Evolutionary conservation across 2,329 filamentous ascomycete species (phyloP).

Genomic region (Trichoderma aggressivum): DNA sequence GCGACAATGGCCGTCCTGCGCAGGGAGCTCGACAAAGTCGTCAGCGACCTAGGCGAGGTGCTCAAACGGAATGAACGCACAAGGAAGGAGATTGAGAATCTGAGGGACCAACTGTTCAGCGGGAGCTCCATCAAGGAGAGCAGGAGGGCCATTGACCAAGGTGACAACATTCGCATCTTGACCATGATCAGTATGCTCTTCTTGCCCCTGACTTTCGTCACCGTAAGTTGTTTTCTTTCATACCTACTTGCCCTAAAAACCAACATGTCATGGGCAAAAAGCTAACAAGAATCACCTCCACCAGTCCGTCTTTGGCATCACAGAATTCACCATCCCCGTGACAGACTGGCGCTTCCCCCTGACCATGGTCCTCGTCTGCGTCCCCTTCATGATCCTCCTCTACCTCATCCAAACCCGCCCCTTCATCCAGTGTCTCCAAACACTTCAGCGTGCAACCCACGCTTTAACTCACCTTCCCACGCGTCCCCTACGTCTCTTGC

Average conservation of each 20-base stretch:
- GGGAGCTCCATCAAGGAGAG: constrained; percentile 62
- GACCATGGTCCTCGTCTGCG: constrained; percentile 64
- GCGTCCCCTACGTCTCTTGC: neutral
- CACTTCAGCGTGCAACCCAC: neutral
- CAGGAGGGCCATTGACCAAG: constrained; percentile 60
- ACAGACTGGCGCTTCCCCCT: constrained; percentile 45
- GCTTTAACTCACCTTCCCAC: neutral
- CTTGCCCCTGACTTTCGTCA: constrained; percentile 59
- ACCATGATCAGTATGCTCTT: constrained; percentile 61
- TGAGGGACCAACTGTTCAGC: constrained; percentile 60
- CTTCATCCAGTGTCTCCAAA: constrained; percentile 31
- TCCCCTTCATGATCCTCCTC: constrained; percentile 48
- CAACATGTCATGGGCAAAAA: neutral
- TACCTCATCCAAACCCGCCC: constrained; percentile 43
- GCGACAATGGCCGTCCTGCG: constrained; percentile 46
- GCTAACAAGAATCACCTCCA: neutral
- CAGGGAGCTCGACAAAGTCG: constrained; percentile 49
- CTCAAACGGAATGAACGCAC: constrained; percentile 51
- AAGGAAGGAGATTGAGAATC: constrained; percentile 51
- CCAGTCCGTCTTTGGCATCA: constrained; percentile 54
- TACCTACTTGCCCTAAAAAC: too few species aligned
- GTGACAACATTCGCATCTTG: constrained; percentile 58
- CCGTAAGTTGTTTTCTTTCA: too few species aligned
- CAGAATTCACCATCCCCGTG: constrained; percentile 41
- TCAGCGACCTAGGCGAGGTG: constrained; percentile 46